Conservation (phyloP, 2,329 filamentous ascomycete species). For the Delphinella strobiligena region DNA sequence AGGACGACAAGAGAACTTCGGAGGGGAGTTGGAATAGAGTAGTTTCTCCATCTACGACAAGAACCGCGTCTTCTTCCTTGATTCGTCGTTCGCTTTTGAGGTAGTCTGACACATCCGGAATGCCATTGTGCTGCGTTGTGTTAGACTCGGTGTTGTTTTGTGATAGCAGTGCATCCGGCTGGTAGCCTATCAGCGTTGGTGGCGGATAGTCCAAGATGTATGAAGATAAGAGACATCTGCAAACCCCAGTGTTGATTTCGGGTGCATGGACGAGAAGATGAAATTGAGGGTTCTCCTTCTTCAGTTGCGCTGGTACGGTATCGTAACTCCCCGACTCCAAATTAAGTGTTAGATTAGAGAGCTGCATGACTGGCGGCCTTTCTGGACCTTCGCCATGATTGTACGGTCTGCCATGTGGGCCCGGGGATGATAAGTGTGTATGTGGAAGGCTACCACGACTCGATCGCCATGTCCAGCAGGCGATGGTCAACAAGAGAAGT, state of each 20-base stretch:
- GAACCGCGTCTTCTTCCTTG: slow-evolving; percentile 1
- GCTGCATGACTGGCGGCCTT: slow-evolving; percentile 1
- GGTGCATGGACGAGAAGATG: slow-evolving; percentile 8
- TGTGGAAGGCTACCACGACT: background rate
- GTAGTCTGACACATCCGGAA: slow-evolving; percentile 2
- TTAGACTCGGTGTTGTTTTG: background rate
- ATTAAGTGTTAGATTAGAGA: slow-evolving; percentile 1
- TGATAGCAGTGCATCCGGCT: background rate
- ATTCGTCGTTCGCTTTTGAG: slow-evolving; percentile 1
- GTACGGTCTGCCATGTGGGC: background rate
- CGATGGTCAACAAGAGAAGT: slow-evolving; percentile 3
- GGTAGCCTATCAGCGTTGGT: slow-evolving; percentile 6
- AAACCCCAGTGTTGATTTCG: slow-evolving; percentile 5
- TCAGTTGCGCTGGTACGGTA: slow-evolving; percentile 1
- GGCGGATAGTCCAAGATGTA: slow-evolving; percentile 5
- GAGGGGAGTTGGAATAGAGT: slow-evolving; percentile 5
- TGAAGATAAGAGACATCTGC: slow-evolving; percentile 4
- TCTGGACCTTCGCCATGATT: slow-evolving; percentile 2
- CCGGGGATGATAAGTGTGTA: background rate
- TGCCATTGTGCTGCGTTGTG: slow-evolving; percentile 1
- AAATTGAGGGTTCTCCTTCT: slow-evolving; percentile 6
- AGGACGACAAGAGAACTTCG: background rate
- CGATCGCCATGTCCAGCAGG: slow-evolving; percentile 6
- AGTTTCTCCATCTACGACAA: slow-evolving; percentile 5
- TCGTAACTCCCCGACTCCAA: slow-evolving; percentile 2